A percentile compares a stretch with the other conserved stretches of the same genome.
phyloP scores from a whole-genome alignment of 2,329 filamentous ascomycete species.

The Aspergillus bombycis region DNA sequence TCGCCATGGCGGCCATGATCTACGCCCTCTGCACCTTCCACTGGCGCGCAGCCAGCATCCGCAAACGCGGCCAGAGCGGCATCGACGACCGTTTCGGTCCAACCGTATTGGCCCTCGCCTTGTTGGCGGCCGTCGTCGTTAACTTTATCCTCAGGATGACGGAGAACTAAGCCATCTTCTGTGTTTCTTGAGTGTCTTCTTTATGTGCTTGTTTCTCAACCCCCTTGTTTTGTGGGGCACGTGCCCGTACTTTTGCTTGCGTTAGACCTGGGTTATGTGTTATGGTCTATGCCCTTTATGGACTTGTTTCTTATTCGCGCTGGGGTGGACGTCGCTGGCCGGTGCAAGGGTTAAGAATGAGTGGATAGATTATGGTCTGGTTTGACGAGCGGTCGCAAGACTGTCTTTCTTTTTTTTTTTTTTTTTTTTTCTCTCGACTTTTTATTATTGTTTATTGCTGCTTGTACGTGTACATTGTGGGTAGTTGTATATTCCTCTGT shows the following conservation, averaged over 20 bases:
- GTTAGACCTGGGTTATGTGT: background rate
- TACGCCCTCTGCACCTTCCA: conserved; percentile 96
- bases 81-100: conserved; percentile 97
- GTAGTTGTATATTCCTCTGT: background rate
- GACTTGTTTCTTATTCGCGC: background rate
- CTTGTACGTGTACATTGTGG: background rate
- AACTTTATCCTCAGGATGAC: conserved; percentile 81
- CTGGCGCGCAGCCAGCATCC: conserved; percentile 92
- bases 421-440: background rate
- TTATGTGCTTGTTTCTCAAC: background rate
- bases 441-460: background rate
- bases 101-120: conserved; percentile 81
- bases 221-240: background rate
- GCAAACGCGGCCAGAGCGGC: conserved; percentile 86
- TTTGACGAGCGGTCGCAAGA: background rate
- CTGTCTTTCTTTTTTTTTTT: background rate
- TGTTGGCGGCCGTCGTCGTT: conserved; percentile 87
- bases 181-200: background rate
- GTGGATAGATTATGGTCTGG: background rate
- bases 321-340: background rate
- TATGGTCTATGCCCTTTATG: background rate
- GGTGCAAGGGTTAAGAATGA: background rate
- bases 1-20: conserved; percentile 92
- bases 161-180: conserved; percentile 21
- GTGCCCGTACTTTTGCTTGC: background rate